Evolutionary conservation across 371 early-diverging fungal genomes (phyloP).

Genomic region (Homolaphlyctis polyrhiza): DNA sequence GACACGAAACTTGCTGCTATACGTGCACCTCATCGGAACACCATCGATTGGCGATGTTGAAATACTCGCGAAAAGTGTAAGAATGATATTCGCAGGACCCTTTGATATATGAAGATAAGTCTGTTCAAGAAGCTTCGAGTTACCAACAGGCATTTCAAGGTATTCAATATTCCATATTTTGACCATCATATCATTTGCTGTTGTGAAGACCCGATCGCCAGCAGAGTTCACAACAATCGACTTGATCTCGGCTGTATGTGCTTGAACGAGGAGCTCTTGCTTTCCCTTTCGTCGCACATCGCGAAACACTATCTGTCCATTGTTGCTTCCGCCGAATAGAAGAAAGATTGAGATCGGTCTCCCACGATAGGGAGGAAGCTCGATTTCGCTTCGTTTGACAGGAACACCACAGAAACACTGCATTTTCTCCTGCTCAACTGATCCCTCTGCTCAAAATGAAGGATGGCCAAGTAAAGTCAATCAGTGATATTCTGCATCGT

Average conservation of each 20-base stretch:
- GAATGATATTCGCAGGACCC: not conserved
- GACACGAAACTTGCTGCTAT: not conserved
- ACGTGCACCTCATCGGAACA: not conserved
- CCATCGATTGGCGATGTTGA: not conserved
- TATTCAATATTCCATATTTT: conserved; percentile 22
- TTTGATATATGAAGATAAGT: not conserved
- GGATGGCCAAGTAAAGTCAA: too few species aligned
- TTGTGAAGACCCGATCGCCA: conserved; percentile 10
- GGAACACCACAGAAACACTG: not conserved
- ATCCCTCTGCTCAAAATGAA: too few species aligned
- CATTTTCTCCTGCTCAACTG: conserved; percentile 11
- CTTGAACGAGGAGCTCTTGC: conserved; percentile 27
- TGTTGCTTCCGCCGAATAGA: conserved; percentile 28
- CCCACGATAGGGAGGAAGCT: not conserved
- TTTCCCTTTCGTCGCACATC: conserved; percentile 16
- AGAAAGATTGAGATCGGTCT: not conserved
- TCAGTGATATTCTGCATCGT: too few species aligned
- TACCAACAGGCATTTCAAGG: not conserved
- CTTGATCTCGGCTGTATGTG: conserved; percentile 27
- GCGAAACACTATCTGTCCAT: conserved; percentile 33
- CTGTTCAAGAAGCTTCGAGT: not conserved
- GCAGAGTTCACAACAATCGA: conserved; percentile 5
- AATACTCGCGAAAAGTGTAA: not conserved
- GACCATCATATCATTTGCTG: conserved; percentile 18
- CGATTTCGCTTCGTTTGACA: not conserved